phyloP scores from a whole-genome alignment of 2,329 filamentous ascomycete species.

The Calcarisporium arbuscula region DNA sequence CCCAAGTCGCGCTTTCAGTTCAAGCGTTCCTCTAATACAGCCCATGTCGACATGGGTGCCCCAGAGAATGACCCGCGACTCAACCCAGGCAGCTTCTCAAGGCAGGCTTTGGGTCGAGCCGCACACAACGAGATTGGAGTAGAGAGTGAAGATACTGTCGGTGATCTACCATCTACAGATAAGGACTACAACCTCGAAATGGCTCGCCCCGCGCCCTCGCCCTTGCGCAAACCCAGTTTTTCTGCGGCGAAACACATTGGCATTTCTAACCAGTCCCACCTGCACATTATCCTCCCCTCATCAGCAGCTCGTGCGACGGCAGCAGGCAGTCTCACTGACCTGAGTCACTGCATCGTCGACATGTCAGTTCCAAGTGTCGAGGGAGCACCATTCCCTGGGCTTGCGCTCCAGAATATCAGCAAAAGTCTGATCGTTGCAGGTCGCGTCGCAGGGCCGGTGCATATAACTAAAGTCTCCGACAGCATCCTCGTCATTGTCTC shows the following conservation, averaged over 20 bases:
- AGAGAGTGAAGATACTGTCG: constrained; percentile 26
- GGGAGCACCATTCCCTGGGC: constrained; percentile 61
- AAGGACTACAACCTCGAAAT: constrained; percentile 55
- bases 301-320: constrained; percentile 65
- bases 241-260: constrained; percentile 53
- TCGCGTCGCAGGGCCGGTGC: constrained; percentile 70
- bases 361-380: constrained; percentile 59
- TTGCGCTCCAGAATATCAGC: constrained; percentile 60
- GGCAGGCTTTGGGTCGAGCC: too few species aligned
- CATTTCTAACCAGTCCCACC: constrained; percentile 59
- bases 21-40: constrained; percentile 35
- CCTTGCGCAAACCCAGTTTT: constrained; percentile 57
- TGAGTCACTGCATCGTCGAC: constrained; percentile 70
- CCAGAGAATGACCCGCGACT: constrained; percentile 37
- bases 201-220: constrained; percentile 27
- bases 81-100: constrained; percentile 26
- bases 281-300: constrained; percentile 71
- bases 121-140: constrained; percentile 13
- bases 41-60: constrained; percentile 36
- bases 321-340: constrained; percentile 64
- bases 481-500: constrained; percentile 73
- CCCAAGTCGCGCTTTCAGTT: constrained; percentile 82
- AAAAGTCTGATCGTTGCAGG: constrained; percentile 72
- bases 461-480: constrained; percentile 69
- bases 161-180: constrained; percentile 31